These are phyloP conservation scores for Oxyria digyna DNA, from an alignment of 148 eudicot genomes.

Conservation along the genomic window DNA sequence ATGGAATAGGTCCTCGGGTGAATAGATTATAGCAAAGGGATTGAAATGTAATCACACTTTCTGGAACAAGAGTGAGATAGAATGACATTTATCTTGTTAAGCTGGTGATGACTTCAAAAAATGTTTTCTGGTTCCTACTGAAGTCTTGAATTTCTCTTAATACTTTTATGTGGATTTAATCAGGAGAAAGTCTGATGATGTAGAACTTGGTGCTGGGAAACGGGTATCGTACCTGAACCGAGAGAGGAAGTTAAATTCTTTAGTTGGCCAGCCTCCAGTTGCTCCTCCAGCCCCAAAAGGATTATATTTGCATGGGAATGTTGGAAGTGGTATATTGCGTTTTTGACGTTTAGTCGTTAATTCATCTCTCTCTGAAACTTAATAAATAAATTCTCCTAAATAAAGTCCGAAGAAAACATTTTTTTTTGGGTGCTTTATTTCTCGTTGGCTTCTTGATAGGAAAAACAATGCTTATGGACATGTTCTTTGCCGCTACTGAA, in stretches of 20 bases:
- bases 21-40: no score
- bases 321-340: slow-evolving; percentile 75
- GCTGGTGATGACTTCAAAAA: not conserved
- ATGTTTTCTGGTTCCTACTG: not conserved
- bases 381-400: not conserved
- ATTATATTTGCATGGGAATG: slow-evolving; percentile 86
- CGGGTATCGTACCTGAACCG: slow-evolving; percentile 96
- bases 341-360: not conserved
- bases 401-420: not conserved
- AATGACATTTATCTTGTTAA: not conserved
- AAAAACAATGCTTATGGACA: slow-evolving; percentile 99
- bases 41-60: no score
- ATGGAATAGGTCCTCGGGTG: no score
- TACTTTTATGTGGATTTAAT: slow-evolving; percentile 7
- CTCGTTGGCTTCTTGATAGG: slow-evolving; percentile 26
- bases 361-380: not conserved
- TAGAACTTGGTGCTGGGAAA: slow-evolving; percentile 87
- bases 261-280: slow-evolving; percentile 60
- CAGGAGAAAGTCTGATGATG: slow-evolving; percentile 44
- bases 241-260: slow-evolving; percentile 69
- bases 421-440: not conserved
- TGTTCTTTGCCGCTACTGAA: slow-evolving; percentile 82
- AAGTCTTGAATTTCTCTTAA: not conserved
- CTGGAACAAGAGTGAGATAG: not conserved
- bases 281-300: slow-evolving; percentile 94